Evolutionary conservation across 306 rosid species (phyloP), one percentile per base, ranked within the genome.

Genomic region (Sechiopsis laciniata): DNA sequence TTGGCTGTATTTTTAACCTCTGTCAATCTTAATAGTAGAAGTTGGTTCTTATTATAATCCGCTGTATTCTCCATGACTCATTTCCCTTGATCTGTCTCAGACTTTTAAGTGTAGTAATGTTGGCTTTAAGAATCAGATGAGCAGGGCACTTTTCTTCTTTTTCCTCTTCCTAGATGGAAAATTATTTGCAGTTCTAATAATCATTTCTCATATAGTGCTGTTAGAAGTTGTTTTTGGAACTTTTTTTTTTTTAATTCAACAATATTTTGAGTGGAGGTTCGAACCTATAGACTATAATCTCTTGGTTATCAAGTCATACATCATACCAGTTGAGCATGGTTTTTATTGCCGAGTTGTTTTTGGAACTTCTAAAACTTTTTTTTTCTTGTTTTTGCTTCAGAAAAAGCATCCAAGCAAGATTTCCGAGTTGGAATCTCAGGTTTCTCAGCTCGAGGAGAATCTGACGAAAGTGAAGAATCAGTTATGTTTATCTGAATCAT

Each of bases 391-490:
- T 35, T 78, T 81, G 55, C 79, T 65, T 20, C 82, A 95, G 99
- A 88, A 85, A 82, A 91, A 88, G 82, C 90, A 89, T 73, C 91
- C 97, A 0, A 91, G 87, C 87, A 85, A 80, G 82, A 87, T 91
- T 80, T 82, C 93, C 7, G 99, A 95, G 70, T 80, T 95, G 80
- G 97, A 95, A 79, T 84, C 92, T 58, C 97, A 89, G 88, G 77
- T 88, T 77, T 81, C 91, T 72, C 88, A 85, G 71, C 95, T 91
- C 53, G 87, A 84, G 82, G 95, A 83, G 64, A 96, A 91, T 75
- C 78, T 95, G 77, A 88, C 85, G 64, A 83, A 75, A 61, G 87
- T 87, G 26, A 87, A 79, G 83, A 83, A 85, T 45, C 88, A 85
- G 81, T 84, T 91, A 72, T 68, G 74, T 69, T 78, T 75, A 26